Base-by-base conservation (phyloP, 805 yeast genomes). In the Kuraishia cidri region DNA sequence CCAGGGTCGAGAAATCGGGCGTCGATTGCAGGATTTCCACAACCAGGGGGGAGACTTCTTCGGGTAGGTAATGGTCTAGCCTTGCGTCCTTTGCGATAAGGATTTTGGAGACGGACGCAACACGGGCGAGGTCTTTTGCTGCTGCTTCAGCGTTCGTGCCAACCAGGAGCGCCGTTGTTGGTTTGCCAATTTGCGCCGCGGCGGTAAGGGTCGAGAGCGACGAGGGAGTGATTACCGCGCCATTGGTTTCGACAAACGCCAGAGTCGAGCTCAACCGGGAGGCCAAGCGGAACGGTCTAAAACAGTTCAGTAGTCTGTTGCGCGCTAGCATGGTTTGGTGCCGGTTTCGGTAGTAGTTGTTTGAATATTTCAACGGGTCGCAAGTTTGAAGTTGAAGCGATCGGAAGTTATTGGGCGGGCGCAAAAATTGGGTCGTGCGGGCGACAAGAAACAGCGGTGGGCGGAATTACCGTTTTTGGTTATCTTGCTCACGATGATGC, bases 201-300 rank as follows among this genome's bases (percentile, higher is more conserved):
- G 97, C 97, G 9, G 74, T 62, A 23, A 88, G 51, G 2, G 88
- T 67, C 14, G 85, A 74, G 38, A 85, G 64, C 5, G 94, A 72
- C 4, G 83, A 72, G 9, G 92, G 73, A 2, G 81, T 58, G 33
- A 84, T 57, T 20, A 62, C 54, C 11, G 72, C 64, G 13, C 72
- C 73, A 4, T 66, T 55, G 3, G 75, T 54, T 59, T 88, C 97
- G 24, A 87, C 58, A 40, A 83, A 74, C 1, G 94, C 81, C 48
- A 88, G 65, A 1, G 96, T 86, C 18, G 84, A 74, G 32, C 77
- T 73, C 13, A 61, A 54, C 62, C 81, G n/a, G n/a, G n/a, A n/a
- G 67, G 10, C 15, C 14, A 6, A 21, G 16, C 4, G 26, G 6
- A 7, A 26, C 29, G 19, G n/a, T n/a, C n/a, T n/a, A n/a, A n/a